Evolutionary conservation across 306 rosid species (phyloP).

Genomic region (Adenanthera pavonina): DNA sequence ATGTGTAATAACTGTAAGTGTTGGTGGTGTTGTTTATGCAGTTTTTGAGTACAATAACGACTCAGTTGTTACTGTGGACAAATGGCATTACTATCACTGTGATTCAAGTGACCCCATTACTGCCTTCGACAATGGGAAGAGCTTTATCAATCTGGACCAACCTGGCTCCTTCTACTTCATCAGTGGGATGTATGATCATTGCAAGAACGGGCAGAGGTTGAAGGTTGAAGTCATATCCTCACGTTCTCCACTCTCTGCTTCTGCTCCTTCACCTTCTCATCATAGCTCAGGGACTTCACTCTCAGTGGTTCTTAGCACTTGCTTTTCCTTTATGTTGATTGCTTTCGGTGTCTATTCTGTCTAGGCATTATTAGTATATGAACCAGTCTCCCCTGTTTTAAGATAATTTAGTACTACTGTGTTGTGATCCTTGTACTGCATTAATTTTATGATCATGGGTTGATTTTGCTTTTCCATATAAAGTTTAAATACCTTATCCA

Average conservation of each 20-base stretch:
- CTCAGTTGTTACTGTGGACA: slow-evolving; percentile 74
- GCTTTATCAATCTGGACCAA: slow-evolving; percentile 61
- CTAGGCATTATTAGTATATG: slow-evolving; percentile 18
- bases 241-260: slow-evolving; percentile 45
- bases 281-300: slow-evolving; percentile 39
- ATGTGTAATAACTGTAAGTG: no score
- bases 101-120: slow-evolving; percentile 60
- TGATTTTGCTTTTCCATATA: neutral
- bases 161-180: slow-evolving; percentile 80
- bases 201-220: slow-evolving; percentile 68
- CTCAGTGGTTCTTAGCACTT: slow-evolving; percentile 22
- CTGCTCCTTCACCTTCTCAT: slow-evolving; percentile 51
- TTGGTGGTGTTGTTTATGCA: slow-evolving; percentile 29
- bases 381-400: neutral
- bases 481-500: no score
- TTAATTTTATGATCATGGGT: neutral
- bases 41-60: slow-evolving; percentile 83
- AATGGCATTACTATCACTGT: slow-evolving; percentile 75
- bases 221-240: slow-evolving; percentile 68
- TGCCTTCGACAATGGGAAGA: slow-evolving; percentile 68
- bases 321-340: neutral
- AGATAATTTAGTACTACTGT: neutral
- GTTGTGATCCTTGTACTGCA: neutral
- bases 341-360: slow-evolving; percentile 30
- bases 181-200: slow-evolving; percentile 65